A percentile compares a stretch with the other conserved stretches of the same genome.
phyloP scores from a whole-genome alignment of 1,139 yeast species.

The Scheffersomyces lignicola region DNA sequence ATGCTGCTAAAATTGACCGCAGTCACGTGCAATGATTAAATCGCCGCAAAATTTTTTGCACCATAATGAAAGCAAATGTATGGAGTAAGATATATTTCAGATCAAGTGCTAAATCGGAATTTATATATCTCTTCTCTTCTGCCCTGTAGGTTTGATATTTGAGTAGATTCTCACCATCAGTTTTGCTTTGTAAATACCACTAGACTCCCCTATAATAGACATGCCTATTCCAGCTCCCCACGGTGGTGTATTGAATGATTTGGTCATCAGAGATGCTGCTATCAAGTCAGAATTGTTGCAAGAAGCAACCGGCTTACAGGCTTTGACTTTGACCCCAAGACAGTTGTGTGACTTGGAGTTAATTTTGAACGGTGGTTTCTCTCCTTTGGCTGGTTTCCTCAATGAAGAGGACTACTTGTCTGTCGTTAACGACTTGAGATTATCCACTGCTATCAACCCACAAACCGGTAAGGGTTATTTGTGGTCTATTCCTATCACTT shows the following conservation, averaged over 20 bases:
- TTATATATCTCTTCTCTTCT: too few relatives aligned
- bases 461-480: constrained; percentile 58
- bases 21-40: constrained; percentile 7
- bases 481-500: constrained; percentile 92
- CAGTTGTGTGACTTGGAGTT: constrained; percentile 93
- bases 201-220: constrained; percentile 5
- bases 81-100: too few relatives aligned
- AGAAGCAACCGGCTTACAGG: constrained; percentile 51
- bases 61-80: too few relatives aligned
- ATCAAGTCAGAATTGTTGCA: constrained; percentile 54
- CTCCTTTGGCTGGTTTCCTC: constrained; percentile 87
- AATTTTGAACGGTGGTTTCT: constrained; percentile 90
- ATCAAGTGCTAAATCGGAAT: too few relatives aligned
- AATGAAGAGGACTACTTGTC: constrained; percentile 76
- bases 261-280: constrained; percentile 75
- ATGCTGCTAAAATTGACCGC: neutral
- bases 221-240: constrained; percentile 81
- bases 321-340: constrained; percentile 71
- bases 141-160: too few relatives aligned
- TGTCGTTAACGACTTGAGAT: constrained; percentile 77
- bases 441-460: constrained; percentile 46
- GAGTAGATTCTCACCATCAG: too few relatives aligned
- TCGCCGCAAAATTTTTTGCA: constrained; percentile 1
- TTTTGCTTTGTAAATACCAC: neutral
- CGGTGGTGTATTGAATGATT: constrained; percentile 87